Conservation (phyloP, 306 rosid genomes). For the Clitoria ternatea region DNA sequence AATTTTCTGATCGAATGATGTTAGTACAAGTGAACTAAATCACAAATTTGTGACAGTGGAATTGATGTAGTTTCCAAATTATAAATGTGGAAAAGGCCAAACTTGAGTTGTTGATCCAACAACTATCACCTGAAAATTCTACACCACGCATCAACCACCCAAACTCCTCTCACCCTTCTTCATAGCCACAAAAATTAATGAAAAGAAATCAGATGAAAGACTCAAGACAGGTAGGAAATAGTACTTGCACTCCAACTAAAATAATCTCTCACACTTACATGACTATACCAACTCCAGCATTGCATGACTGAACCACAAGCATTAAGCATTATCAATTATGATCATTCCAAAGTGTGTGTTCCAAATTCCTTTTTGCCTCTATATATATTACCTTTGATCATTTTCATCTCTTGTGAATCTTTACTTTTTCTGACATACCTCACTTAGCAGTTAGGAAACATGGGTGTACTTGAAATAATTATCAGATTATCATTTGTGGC, state of each 20-base stretch:
- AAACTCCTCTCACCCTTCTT: constrained; percentile 2
- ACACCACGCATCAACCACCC: constrained; percentile 24
- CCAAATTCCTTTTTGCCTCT: constrained; percentile 13
- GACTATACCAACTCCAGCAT: constrained; percentile 37
- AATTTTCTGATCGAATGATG: not conserved
- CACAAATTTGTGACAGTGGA: constrained; percentile 22
- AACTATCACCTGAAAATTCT: constrained; percentile 24
- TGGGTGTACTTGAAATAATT: constrained; percentile 41
- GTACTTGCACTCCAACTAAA: constrained; percentile 14
- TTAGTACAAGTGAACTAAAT: constrained; percentile 15
- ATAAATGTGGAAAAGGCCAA: constrained; percentile 21
- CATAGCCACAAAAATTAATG: not conserved
- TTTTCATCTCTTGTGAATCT: constrained; percentile 13
- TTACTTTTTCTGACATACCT: not conserved
- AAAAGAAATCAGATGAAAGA: constrained; percentile 9
- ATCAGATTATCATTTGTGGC: constrained; percentile 31
- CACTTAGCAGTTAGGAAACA: constrained; percentile 17
- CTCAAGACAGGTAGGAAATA: constrained; percentile 26
- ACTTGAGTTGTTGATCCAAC: constrained; percentile 37
- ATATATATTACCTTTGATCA: constrained; percentile 25
- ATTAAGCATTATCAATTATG: not conserved
- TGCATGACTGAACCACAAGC: constrained; percentile 14
- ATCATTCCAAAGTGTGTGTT: constrained; percentile 4
- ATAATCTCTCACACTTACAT: constrained; percentile 1
- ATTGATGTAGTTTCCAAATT: constrained; percentile 6